These are phyloP conservation scores for Penicillium lividum DNA, from an alignment of 495 filamentous ascomycete genomes.

Conservation along the genomic window DNA sequence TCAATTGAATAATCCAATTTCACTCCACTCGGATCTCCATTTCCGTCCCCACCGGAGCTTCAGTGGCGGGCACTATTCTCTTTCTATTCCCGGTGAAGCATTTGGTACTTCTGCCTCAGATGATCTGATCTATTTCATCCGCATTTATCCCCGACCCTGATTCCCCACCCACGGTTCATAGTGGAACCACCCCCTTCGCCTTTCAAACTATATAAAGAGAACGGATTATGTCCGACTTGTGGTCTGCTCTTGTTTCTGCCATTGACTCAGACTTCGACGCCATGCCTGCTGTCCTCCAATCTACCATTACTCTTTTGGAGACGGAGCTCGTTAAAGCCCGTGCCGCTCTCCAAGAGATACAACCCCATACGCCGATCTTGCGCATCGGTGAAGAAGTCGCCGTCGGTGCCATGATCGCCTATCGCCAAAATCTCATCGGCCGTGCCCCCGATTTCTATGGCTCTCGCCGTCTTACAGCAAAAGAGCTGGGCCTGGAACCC, in stretches of 20 bases:
- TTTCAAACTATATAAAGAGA: neutral
- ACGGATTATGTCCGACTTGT: conserved; percentile 41
- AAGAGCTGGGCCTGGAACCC: conserved; percentile 44
- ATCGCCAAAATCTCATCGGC: conserved; percentile 44
- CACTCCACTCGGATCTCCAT: conserved; percentile 18
- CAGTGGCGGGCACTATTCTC: conserved; percentile 1
- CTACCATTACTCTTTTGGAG: conserved; percentile 47
- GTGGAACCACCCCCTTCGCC: conserved; percentile 1
- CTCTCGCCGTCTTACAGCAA: conserved; percentile 38
- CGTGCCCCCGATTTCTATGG: conserved; percentile 48
- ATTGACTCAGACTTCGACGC: conserved; percentile 37
- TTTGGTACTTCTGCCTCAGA: neutral
- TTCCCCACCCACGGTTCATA: conserved; percentile 1
- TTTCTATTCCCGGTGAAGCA: conserved; percentile 5
- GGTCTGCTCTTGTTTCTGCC: conserved; percentile 36
- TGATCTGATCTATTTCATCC: conserved; percentile 8
- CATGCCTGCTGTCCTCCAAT: conserved; percentile 46
- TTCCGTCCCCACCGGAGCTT: conserved; percentile 23
- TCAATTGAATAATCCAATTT: conserved; percentile 21
- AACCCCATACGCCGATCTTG: conserved; percentile 35
- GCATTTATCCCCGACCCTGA: conserved; percentile 11
- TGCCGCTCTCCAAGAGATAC: conserved; percentile 45
- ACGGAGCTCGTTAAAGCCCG: conserved; percentile 47
- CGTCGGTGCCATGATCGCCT: conserved; percentile 42
- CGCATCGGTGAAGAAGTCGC: conserved; percentile 41